A percentile compares a stretch with the other conserved stretches of the same genome.
These are phyloP conservation scores for Cyclotella atomus DNA, from an alignment of 108 stramenopile species.

Conservation along the genomic window DNA sequence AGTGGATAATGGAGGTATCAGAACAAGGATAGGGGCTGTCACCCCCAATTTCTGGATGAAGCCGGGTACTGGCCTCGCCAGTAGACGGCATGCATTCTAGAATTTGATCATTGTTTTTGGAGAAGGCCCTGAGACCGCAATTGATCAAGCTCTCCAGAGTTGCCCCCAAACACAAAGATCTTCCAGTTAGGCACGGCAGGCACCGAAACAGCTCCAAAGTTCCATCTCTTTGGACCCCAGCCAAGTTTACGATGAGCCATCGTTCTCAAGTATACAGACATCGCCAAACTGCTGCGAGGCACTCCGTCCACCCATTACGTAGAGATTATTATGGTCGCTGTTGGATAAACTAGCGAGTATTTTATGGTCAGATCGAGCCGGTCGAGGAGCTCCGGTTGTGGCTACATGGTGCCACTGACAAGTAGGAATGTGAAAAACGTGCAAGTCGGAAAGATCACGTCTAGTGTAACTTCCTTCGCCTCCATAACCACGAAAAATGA, in stretches of 20 bases:
- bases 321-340: conserved; percentile 62
- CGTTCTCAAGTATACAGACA: conserved; percentile 60
- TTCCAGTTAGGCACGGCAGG: conserved; percentile 84
- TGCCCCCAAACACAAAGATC: conserved; percentile 86
- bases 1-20: conserved; percentile 69
- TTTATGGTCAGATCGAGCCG: conserved; percentile 66
- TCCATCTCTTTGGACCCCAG: conserved; percentile 79
- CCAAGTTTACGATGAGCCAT: conserved; percentile 57
- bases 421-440: conserved; percentile 55
- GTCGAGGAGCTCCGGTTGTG: conserved; percentile 59
- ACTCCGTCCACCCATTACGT: conserved; percentile 86
- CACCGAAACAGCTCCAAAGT: conserved; percentile 73
- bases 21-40: conserved; percentile 60
- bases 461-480: conserved; percentile 70
- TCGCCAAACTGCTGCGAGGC: conserved; percentile 73
- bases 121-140: conserved; percentile 55
- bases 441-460: conserved; percentile 72
- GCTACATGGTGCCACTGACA: conserved; percentile 52
- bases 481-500: conserved; percentile 84
- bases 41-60: conserved; percentile 47
- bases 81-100: conserved; percentile 55
- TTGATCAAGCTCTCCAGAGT: conserved; percentile 65
- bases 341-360: conserved; percentile 24
- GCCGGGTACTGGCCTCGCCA: conserved; percentile 28
- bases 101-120: conserved; percentile 59